A percentile compares a stretch with the other conserved stretches of the same genome.
Evolutionary conservation across 495 filamentous ascomycete species (phyloP).

Genomic region (Aspergillus olivimuriae): DNA sequence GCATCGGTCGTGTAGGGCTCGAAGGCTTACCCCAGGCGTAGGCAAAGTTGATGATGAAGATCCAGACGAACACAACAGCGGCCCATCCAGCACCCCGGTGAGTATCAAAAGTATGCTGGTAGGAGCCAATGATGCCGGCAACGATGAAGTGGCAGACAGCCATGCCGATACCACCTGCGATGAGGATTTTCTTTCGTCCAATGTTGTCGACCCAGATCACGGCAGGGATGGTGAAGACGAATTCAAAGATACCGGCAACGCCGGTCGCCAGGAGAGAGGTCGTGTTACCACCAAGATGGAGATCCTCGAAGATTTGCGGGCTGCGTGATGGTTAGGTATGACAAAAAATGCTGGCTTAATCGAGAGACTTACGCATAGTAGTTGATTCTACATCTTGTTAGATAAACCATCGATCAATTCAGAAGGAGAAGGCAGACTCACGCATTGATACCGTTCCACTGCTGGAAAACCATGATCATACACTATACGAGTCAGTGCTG

Average conservation of each 20-base stretch:
- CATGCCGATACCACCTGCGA: conserved; percentile 70
- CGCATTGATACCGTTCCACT: conserved; percentile 56
- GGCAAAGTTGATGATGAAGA: conserved; percentile 40
- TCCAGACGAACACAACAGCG: conserved; percentile 38
- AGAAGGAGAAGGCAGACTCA: neutral
- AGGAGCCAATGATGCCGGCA: conserved; percentile 34
- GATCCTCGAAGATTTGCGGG: conserved; percentile 32
- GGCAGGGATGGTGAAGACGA: conserved; percentile 61
- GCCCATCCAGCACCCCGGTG: conserved; percentile 34
- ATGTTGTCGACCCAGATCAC: conserved; percentile 70
- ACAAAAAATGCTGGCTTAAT: too few relatives aligned
- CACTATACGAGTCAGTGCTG: neutral
- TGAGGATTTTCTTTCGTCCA: conserved; percentile 69
- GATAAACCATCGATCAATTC: neutral
- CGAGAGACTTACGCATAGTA: conserved; percentile 53
- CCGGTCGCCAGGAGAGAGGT: conserved; percentile 64
- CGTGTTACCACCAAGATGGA: conserved; percentile 39
- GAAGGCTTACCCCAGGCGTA: conserved; percentile 36
- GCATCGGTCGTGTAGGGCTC: neutral
- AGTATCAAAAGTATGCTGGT: conserved; percentile 21
- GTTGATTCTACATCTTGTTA: conserved; percentile 30
- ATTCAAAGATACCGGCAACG: conserved; percentile 70
- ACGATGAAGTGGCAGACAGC: conserved; percentile 48
- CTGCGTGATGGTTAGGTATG: conserved; percentile 9
- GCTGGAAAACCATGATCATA: conserved; percentile 48